Conservation (phyloP, 78 protist genomes). For the Dictyostelium purpureum region DNA sequence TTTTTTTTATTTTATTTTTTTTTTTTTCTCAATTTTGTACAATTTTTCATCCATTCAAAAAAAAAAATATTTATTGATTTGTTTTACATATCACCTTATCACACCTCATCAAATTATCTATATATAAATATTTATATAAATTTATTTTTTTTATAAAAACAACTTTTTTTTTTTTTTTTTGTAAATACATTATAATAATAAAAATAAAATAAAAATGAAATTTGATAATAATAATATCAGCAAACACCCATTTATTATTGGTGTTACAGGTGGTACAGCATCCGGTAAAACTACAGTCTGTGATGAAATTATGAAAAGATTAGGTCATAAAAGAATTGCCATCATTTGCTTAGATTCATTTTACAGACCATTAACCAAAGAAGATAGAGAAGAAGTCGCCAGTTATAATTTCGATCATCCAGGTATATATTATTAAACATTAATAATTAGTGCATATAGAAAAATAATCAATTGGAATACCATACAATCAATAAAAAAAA, state of each 20-base stretch:
- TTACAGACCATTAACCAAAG: conserved; percentile 45
- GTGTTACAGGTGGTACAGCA: conserved; percentile 84
- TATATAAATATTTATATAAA: background rate
- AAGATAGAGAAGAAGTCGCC: conserved; percentile 1
- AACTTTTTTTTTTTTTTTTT: background rate
- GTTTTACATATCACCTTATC: too few relatives aligned
- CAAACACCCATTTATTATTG: conserved; percentile 72
- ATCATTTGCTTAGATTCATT: conserved; percentile 55
- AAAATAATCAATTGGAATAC: background rate
- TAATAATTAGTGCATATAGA: background rate
- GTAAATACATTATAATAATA: background rate
- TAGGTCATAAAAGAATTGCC: conserved; percentile 51
- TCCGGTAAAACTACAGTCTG: conserved; percentile 88
- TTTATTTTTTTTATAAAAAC: background rate
- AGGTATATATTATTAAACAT: background rate
- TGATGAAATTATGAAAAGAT: conserved; percentile 53
- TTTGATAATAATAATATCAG: background rate
- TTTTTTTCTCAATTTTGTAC: too few relatives aligned
- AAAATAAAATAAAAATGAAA: background rate
- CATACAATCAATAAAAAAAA: background rate
- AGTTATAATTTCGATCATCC: conserved; percentile 89
- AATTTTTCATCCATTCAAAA: too few relatives aligned
- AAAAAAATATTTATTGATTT: too few relatives aligned
- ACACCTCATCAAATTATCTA: too few relatives aligned
- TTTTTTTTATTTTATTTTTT: too few relatives aligned